phyloP scores from a whole-genome alignment of 2,329 filamentous ascomycete genomes.

The Paraphoma chrysanthemicola region DNA sequence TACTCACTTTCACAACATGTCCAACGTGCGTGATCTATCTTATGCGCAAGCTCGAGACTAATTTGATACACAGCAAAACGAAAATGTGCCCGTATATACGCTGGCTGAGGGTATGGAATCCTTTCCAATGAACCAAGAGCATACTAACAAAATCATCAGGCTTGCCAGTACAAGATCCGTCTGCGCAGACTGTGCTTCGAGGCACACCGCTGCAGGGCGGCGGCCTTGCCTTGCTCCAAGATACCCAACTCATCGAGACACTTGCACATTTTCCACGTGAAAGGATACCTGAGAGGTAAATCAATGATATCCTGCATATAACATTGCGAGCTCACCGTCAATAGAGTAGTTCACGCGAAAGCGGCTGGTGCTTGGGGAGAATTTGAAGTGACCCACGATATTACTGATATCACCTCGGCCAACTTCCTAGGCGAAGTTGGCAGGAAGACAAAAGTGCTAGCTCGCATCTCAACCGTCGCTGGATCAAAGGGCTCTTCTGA shows the following conservation, averaged over 20 bases:
- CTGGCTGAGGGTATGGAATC: background rate
- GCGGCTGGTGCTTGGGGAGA: slow-evolving; percentile 64
- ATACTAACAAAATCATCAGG: background rate
- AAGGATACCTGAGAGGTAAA: slow-evolving; percentile 64
- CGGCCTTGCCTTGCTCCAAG: slow-evolving; percentile 58
- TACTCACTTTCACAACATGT: background rate
- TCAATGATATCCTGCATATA: slow-evolving; percentile 11
- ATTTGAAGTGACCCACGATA: slow-evolving; percentile 67
- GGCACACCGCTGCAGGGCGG: slow-evolving; percentile 24
- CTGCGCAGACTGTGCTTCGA: slow-evolving; percentile 1
- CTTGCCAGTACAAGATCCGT: slow-evolving; percentile 1
- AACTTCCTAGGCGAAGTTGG: slow-evolving; percentile 61
- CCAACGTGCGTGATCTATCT: background rate
- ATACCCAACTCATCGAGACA: slow-evolving; percentile 68
- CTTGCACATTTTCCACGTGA: slow-evolving; percentile 68
- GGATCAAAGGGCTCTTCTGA: slow-evolving; percentile 56
- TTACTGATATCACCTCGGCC: slow-evolving; percentile 63
- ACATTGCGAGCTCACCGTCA: background rate
- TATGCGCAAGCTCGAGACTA: background rate
- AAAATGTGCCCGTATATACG: background rate
- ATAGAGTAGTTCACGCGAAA: slow-evolving; percentile 64
- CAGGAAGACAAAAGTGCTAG: slow-evolving; percentile 60
- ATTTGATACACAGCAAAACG: background rate
- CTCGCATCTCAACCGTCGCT: slow-evolving; percentile 57
- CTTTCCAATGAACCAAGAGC: background rate